A percentile compares a stretch with the other conserved stretches of the same genome.
Evolutionary conservation across 2,329 filamentous ascomycete species (phyloP).

Genomic region (Ophiostoma ulmi): DNA sequence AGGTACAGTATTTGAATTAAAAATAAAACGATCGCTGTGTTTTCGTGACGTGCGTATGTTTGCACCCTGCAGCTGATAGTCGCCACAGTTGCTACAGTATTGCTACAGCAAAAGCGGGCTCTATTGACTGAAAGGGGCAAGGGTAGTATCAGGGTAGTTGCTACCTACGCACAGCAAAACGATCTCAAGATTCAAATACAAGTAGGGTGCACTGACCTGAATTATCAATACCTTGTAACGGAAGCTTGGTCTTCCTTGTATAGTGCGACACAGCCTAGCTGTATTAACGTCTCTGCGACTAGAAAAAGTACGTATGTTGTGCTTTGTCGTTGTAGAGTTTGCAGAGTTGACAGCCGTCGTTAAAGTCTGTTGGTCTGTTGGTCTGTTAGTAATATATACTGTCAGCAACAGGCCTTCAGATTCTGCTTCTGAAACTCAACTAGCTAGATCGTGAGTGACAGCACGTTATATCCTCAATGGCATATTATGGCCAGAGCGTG

Average conservation of each 20-base stretch:
- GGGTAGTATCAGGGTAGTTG: background rate
- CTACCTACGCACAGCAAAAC: background rate
- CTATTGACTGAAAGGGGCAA: background rate
- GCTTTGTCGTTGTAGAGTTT: background rate
- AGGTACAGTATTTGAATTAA: background rate
- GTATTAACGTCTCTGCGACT: background rate
- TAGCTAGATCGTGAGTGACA: no score
- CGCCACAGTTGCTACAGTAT: background rate
- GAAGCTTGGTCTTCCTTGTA: background rate
- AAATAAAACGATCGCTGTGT: background rate
- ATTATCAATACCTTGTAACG: background rate
- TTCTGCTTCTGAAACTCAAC: no score
- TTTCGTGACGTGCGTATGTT: background rate
- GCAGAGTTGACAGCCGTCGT: background rate
- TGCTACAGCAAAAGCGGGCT: no score
- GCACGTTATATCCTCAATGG: no score
- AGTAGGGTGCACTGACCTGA: background rate
- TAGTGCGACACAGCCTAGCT: background rate
- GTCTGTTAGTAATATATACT: no score
- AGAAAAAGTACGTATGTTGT: background rate
- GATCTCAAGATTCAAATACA: background rate
- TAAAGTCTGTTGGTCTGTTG: background rate
- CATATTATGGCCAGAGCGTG: no score
- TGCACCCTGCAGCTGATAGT: background rate
- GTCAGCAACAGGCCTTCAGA: no score